Percentiles rank a stretch among this genome's conserved stretches.
These are phyloP conservation scores for Elongisporangium senticosum DNA, from an alignment of 352 stramenopile genomes.

Conservation along the genomic window DNA sequence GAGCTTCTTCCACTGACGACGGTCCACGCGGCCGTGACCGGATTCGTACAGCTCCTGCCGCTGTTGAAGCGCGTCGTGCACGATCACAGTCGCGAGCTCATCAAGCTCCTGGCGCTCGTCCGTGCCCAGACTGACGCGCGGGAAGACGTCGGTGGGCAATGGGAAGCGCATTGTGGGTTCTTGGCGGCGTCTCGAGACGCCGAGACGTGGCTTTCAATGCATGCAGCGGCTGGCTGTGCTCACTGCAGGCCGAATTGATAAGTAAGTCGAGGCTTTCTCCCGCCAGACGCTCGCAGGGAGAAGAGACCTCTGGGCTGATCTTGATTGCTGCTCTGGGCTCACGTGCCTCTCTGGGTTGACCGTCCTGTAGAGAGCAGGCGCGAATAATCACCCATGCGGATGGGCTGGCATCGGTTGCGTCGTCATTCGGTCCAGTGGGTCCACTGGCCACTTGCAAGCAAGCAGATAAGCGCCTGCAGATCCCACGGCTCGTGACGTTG, in stretches of 20 bases:
- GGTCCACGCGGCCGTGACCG: conserved; percentile 26
- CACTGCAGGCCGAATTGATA: not conserved
- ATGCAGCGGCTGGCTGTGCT: not conserved
- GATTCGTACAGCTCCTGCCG: conserved; percentile 26
- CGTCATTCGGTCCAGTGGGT: not conserved
- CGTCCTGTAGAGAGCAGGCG: not conserved
- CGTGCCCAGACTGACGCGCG: conserved; percentile 7
- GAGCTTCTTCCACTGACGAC: conserved; percentile 31
- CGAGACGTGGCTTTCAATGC: not conserved
- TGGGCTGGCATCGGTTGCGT: not conserved
- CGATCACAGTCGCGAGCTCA: conserved; percentile 13
- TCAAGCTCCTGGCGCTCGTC: conserved; percentile 10
- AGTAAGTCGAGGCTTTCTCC: not conserved
- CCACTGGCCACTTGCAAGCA: not conserved
- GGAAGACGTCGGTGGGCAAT: conserved; percentile 19
- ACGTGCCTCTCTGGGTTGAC: not conserved
- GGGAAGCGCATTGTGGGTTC: conserved; percentile 18
- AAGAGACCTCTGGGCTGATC: not conserved
- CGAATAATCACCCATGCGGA: not conserved
- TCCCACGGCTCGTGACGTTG: not conserved
- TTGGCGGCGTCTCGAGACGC: not conserved
- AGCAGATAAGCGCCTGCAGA: not conserved
- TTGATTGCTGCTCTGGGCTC: not conserved
- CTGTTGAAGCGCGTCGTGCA: conserved; percentile 31
- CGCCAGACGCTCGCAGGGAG: no score